Base-by-base conservation (phyloP, 495 filamentous ascomycete species). In the Neurospora cerealis region DNA sequence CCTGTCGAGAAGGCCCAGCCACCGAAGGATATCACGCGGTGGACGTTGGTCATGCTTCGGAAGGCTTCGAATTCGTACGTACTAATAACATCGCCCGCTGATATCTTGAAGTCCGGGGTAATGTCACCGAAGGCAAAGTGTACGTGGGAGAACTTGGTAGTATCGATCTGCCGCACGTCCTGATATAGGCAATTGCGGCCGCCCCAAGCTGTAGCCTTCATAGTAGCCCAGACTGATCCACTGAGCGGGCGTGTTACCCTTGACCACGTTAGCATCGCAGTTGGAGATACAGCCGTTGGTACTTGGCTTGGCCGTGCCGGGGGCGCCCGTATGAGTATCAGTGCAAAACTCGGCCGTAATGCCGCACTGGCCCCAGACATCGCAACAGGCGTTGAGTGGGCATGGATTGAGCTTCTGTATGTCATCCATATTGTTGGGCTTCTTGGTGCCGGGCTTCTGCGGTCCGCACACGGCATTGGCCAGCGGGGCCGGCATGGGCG, bases 341-440 rank as follows among this genome's bases (percentile, higher is more conserved):
- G 73, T 82, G 72, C 87, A 89, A 73, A 87, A 88, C 2, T 88
- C 85, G 0, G 39, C 36, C 0, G 81, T 86, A 4, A 76, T 86
- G 19, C 87, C 87, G 72, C 87, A 88, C 38, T 86, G 78, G 36
- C 85, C 86, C 82, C 83, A 87, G 40, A 73, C 66, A 42, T 84
- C 75, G 73, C 78, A 82, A 70, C 81, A 83, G 7, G 75, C 79
- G 44, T 82, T 82, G 15, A 83, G 74, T 9, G 80, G 81, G 60
- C 82, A 84, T 1, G 79, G 83, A 74, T 83, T 84, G 15, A 83
- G 77, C 11, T 48, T 69, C 28, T 66, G 15, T 24, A 80, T 40
- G 17, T 79, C 34, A 36, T 40, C 71, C 40, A 54, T 74, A 39
- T 44, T 73, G 39, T 32, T 72, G 70, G 72, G 80, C 9, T 34